Evolutionary conservation across 2,329 filamentous ascomycete species (phyloP).

Genomic region (Alternaria alternata): DNA sequence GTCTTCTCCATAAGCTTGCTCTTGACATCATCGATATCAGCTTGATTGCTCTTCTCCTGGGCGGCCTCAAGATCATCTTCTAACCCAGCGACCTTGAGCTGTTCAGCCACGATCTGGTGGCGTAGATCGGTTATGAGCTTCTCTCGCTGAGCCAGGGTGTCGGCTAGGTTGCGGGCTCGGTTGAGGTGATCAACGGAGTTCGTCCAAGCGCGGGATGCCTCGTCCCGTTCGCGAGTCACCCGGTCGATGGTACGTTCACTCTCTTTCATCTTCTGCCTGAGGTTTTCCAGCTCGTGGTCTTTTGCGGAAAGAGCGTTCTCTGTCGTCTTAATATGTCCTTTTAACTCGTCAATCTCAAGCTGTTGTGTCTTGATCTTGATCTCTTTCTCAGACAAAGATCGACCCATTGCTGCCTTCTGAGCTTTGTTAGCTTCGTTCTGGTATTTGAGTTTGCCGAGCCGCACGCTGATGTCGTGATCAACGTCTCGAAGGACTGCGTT

Average conservation of each 20-base stretch:
- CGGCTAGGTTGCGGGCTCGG: slow-evolving; percentile 10
- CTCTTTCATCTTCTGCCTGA: background rate
- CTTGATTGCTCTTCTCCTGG: slow-evolving; percentile 9
- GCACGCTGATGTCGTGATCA: slow-evolving; percentile 2
- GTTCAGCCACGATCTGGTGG: slow-evolving; percentile 20
- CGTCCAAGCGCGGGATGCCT: background rate
- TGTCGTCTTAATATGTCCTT: slow-evolving; percentile 18
- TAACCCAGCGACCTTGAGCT: slow-evolving; percentile 15
- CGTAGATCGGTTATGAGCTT: slow-evolving; percentile 18
- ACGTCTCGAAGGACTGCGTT: background rate
- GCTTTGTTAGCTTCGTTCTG: slow-evolving; percentile 29
- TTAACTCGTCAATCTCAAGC: slow-evolving; percentile 17
- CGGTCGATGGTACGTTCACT: background rate
- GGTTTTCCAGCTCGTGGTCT: background rate
- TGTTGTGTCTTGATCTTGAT: slow-evolving; percentile 25
- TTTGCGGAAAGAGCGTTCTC: slow-evolving; percentile 7
- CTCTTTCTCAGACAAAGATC: slow-evolving; percentile 26
- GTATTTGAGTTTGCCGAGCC: slow-evolving; percentile 24
- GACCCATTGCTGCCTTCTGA: slow-evolving; percentile 29
- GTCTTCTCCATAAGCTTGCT: slow-evolving; percentile 31
- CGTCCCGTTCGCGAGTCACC: slow-evolving; percentile 9
- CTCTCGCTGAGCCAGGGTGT: slow-evolving; percentile 20
- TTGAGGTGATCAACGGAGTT: slow-evolving; percentile 6
- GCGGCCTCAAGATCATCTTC: slow-evolving; percentile 24
- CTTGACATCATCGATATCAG: slow-evolving; percentile 15